Base-by-base conservation (phyloP, 306 rosid species). In the Pyrus bretschneideri region DNA sequence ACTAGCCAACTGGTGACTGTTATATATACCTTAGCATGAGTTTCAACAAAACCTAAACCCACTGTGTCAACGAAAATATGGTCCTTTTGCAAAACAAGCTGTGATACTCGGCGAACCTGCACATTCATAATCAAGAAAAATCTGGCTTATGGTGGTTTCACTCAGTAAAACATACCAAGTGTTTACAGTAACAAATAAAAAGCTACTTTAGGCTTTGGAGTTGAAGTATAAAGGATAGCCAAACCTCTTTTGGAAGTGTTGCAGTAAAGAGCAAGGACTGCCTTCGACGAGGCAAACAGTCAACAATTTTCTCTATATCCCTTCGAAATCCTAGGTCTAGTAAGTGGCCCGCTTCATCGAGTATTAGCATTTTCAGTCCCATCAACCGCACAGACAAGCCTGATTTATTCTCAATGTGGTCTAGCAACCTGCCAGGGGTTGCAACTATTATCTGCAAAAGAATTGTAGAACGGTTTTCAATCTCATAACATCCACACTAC, bases 391-490 rank as follows among this genome's bases (percentile, higher is more conserved):
- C 75, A 38, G 98, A 95, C 85, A 95, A 81, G 58, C 96, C 95
- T 55, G 97, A 89, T 80, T 83, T 92, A 70, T 85, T 89, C 86
- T 95, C 98, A 70, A 95, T 70, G 76, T 95, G 98, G 79, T 95
- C 98, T 74, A 95, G 88, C 88, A 95, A 86, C 85, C 98, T 86
- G 74, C 97, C 98, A 68, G 97, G 97, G 65, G 98, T 92, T 65
- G 97, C 98, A 78, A 95, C 97, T 76, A 92, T 84, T 65, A 95
- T 88, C 98, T 95, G 95, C 85, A 62, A 81, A 75, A 45, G 69
- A 8, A 69, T 64, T 35, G 31, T 72, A 65, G 25, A 75, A 46
- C 29, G 9, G 4, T 15, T 11, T 46, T 61, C 83, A 66, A 27
- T 38, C 55, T 49, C 64, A 61, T 30, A 19, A 52, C 70, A 54